Evolutionary conservation across 306 rosid species (phyloP).

Genomic region (Spatholobus suberectus): DNA sequence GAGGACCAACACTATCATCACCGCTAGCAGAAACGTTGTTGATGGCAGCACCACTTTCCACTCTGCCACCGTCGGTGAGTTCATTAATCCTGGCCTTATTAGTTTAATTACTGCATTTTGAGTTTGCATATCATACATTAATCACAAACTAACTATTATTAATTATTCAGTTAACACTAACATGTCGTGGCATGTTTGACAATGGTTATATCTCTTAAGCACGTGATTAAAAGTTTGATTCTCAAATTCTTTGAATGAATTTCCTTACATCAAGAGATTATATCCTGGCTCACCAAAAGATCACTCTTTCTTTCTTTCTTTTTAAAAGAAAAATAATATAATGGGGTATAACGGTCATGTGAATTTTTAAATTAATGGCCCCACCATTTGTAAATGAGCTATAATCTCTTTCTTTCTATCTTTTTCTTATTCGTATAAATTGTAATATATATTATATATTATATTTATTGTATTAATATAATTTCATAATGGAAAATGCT

Average conservation of each 20-base stretch:
- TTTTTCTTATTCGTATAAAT: neutral
- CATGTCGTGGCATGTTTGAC: too few species aligned
- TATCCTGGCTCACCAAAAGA: too few species aligned
- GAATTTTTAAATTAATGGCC: neutral
- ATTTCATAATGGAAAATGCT: neutral
- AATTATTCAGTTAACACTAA: too few species aligned
- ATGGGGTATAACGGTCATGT: neutral
- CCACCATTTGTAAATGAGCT: neutral
- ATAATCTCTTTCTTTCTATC: neutral
- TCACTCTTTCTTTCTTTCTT: neutral
- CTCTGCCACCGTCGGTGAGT: slow-evolving; percentile 91
- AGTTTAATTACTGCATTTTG: neutral
- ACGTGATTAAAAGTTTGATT: too few species aligned
- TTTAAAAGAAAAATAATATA: too few species aligned
- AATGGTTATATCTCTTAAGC: too few species aligned
- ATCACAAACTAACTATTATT: too few species aligned
- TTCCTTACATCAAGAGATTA: too few species aligned
- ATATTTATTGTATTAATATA: neutral
- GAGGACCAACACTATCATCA: slow-evolving; percentile 65
- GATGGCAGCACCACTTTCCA: slow-evolving; percentile 94
- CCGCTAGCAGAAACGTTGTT: slow-evolving; percentile 72
- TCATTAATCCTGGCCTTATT: neutral
- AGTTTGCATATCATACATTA: too few species aligned
- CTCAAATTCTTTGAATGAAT: too few species aligned
- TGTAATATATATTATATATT: neutral